These are phyloP conservation scores for Trichoderma simmonsii DNA, from an alignment of 2,329 filamentous ascomycete genomes.

Conservation along the genomic window DNA sequence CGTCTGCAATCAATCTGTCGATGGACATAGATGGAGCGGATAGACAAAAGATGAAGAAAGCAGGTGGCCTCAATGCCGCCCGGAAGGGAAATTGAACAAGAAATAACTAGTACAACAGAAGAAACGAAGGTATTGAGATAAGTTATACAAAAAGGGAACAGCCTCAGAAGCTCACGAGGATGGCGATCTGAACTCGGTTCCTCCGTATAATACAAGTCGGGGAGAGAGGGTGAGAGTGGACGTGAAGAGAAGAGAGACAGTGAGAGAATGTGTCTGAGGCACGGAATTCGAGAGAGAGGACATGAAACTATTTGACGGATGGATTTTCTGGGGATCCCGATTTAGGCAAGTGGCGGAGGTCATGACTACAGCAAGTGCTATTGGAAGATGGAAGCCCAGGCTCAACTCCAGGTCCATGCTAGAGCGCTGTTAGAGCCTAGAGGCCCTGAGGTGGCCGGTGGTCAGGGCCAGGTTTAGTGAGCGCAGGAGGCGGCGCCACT, in stretches of 20 bases:
- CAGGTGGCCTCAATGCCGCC: background rate
- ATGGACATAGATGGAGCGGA: background rate
- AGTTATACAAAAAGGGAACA: background rate
- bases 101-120: background rate
- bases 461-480: background rate
- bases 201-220: background rate
- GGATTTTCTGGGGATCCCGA: slow-evolving; percentile 1
- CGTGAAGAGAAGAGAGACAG: background rate
- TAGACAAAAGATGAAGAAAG: background rate
- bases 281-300: background rate
- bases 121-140: background rate
- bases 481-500: slow-evolving; percentile 5
- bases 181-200: background rate
- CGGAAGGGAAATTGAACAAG: background rate
- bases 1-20: background rate
- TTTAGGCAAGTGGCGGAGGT: slow-evolving; percentile 16
- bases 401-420: background rate
- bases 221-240: background rate
- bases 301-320: background rate
- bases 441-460: background rate
- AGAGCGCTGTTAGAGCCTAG: background rate
- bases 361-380: background rate
- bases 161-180: background rate
- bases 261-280: background rate
- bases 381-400: no score